Base-by-base conservation (phyloP, 2,329 filamentous ascomycete genomes). In the Cladorrhinum sp. region DNA sequence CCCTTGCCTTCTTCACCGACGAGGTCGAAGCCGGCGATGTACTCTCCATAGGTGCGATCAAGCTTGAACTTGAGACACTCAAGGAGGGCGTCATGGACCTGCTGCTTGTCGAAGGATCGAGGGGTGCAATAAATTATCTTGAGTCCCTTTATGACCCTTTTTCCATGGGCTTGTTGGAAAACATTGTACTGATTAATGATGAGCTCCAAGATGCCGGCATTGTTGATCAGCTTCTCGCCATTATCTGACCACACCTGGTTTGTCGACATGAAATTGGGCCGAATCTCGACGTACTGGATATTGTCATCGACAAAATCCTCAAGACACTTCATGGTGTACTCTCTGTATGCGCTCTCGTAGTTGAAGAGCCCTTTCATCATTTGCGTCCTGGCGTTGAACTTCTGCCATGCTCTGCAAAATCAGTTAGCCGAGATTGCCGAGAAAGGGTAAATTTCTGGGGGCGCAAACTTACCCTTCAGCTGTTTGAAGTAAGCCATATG, bases 41-140 rank as follows among this genome's bases (percentile, higher is more conserved):
- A 81, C 14, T 82, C 63, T 0, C 79, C 81, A 71, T 81, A 88
- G 12, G 75, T 66, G 58, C 73, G 62, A 12, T 63, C 9, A 42
- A 73, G 63, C 72, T 89, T 89, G 65, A 90, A 80, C 7, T 75
- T 68, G 16, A 88, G 76, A 67, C 87, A 90, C 67, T 90, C 83
- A 12, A 79, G 70, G 28, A 90, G 78, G 2, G 86, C 82, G 1
- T 67, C 68, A 52, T 75, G 70, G 60, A 90, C 83, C 54, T 76
- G 69, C 0, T 70, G 57, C 2, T 74, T 77, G 0, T 74, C 66
- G 54, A 89, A 87, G 0, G 83, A 86, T 5, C 87, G 77, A 0
- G 87, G 87, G 1, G 86, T 87, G 72, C 87, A 89, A 71, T 90
- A 90, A 36, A 90, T 88, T 63, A 90, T 82, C 72, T 89, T 90